Base-by-base conservation (phyloP, 2,329 filamentous ascomycete species). In the Botrytis tulipae region DNA sequence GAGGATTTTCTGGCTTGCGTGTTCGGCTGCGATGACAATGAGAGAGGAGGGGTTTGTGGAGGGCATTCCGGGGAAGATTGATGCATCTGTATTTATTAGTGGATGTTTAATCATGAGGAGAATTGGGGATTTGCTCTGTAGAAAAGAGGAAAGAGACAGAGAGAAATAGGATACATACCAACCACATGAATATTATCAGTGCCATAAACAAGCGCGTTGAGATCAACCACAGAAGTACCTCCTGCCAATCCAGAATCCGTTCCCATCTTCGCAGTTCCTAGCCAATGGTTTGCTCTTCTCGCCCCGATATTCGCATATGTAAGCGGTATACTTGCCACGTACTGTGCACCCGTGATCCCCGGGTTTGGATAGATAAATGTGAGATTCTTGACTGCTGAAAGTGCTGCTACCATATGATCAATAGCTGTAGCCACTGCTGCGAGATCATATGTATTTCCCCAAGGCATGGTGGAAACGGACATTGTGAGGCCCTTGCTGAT, bases 181-280 rank as follows among this genome's bases (percentile, higher is more conserved):
- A 92, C 88, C 22, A 92, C 87, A 78, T 90, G 91, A 62, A 92
- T 83, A 81, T 92, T 92, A 78, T 91, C 88, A 0, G 88, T 92
- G 54, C 90, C 90, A 78, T 88, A 92, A 9, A 92, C 89, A 81
- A 87, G 88, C 73, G 89, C 87, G 81, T 92, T 84, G 18, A 85
- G 80, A 76, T 92, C 90, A 1, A 92, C 90, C 3, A 92, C 90
- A 1, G 88, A 83, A 10, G 84, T 85, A 25, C 89, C 89, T 65
- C 83, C 83, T 66, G 88, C 86, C 9, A 77, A 59, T 37, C 75
- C 78, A 18, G 73, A 74, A 73, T 90, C 86, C 0, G 82, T 84
- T 29, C 90, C 90, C 76, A 92, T 84, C 80, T 91, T 91, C 68
- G 86, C 85, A 0, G 88, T 91, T 54, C 82, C 85, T 73, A 88